Conservation (phyloP, 176 grass and related monocot species). For the Guadua angustifolia region DNA sequence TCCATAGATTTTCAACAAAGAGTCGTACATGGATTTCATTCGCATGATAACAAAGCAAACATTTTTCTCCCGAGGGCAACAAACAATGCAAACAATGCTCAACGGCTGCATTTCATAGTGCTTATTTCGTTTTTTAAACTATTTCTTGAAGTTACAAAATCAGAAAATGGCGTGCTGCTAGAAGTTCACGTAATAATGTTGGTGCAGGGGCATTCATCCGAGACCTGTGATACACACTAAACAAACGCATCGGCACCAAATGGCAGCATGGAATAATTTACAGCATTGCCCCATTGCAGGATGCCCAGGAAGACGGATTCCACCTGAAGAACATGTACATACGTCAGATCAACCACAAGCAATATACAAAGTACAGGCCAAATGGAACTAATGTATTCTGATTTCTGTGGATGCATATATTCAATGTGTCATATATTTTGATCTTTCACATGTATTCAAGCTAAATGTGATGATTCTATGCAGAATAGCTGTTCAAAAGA, state of each 20-base stretch:
- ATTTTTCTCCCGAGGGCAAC: no score
- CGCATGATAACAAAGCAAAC: neutral
- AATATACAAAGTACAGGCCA: neutral
- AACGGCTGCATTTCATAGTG: neutral
- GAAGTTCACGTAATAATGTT: conserved; percentile 1
- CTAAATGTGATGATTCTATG: neutral
- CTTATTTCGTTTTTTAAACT: conserved; percentile 24
- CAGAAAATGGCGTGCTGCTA: conserved; percentile 24
- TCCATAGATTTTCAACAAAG: neutral
- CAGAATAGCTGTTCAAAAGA: neutral
- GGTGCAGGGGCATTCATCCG: neutral
- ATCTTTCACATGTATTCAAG: neutral
- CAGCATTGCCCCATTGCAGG: neutral
- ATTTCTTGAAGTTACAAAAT: conserved; percentile 37
- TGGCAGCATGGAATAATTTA: neutral
- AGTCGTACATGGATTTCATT: neutral
- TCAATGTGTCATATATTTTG: neutral
- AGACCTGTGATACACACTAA: conserved; percentile 23
- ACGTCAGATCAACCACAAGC: conserved; percentile 15
- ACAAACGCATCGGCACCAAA: conserved; percentile 3
- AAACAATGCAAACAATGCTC: neutral
- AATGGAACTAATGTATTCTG: neutral
- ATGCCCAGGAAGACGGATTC: conserved; percentile 32
- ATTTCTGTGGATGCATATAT: neutral
- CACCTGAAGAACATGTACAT: conserved; percentile 28